These are phyloP conservation scores for Lactifluus rugatus DNA, from an alignment of 768 basidiomycete species.

Conservation along the genomic window DNA sequence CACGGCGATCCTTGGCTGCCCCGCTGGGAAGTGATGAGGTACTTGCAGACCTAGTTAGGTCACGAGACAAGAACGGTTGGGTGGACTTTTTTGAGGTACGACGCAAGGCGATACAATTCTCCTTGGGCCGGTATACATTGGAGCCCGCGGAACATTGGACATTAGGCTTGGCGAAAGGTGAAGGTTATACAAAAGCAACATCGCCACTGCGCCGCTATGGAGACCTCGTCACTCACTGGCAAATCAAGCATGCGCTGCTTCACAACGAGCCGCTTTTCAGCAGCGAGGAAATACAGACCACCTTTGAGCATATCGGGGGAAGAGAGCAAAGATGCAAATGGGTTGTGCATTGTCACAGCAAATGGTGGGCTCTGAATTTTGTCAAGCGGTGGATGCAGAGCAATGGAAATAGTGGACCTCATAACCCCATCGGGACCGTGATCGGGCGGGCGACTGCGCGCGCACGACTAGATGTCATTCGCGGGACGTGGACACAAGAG, in stretches of 20 bases:
- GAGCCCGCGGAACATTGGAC: slow-evolving; percentile 54
- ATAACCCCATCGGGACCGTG: slow-evolving; percentile 26
- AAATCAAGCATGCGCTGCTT: slow-evolving; percentile 72
- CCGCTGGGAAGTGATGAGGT: slow-evolving; percentile 27
- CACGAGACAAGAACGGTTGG: slow-evolving; percentile 38
- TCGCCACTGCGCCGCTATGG: slow-evolving; percentile 79
- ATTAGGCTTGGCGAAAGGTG: slow-evolving; percentile 58
- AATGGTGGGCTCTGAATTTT: slow-evolving; percentile 35
- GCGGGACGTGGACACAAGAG: slow-evolving; percentile 11
- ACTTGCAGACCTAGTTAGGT: slow-evolving; percentile 37
- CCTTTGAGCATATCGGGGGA: slow-evolving; percentile 31
- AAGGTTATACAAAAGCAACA: slow-evolving; percentile 78
- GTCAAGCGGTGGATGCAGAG: slow-evolving; percentile 31
- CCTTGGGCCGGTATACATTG: slow-evolving; percentile 37
- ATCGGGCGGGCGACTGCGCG: slow-evolving; percentile 21
- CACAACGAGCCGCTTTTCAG: slow-evolving; percentile 36
- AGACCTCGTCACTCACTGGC: slow-evolving; percentile 86
- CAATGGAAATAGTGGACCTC: slow-evolving; percentile 11
- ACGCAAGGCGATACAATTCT: slow-evolving; percentile 27
- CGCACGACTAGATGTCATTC: slow-evolving; percentile 13
- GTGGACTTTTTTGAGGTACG: slow-evolving; percentile 34
- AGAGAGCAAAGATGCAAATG: slow-evolving; percentile 30
- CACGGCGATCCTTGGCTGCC: slow-evolving; percentile 43
- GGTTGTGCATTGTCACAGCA: slow-evolving; percentile 25
- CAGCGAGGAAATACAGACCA: slow-evolving; percentile 35